phyloP scores from a whole-genome alignment of 257 asterid genomes.

The Penstemon davidsonii region DNA sequence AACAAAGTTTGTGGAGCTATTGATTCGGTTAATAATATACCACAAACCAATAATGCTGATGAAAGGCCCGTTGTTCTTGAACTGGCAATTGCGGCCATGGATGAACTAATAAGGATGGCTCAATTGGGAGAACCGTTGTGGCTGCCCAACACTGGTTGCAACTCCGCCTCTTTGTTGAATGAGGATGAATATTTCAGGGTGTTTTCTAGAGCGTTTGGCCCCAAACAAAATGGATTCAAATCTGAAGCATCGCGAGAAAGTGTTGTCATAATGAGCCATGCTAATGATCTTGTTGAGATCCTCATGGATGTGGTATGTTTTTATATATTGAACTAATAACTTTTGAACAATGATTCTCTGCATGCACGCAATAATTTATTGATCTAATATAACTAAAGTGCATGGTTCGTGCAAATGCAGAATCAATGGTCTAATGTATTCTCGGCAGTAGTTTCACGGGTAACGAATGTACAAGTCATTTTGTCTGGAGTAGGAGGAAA shows the following conservation, averaged over 20 bases:
- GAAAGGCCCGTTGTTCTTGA: conserved; percentile 29
- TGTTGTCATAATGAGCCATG: conserved; percentile 23
- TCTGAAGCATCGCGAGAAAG: conserved; percentile 38
- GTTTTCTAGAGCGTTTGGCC: conserved; percentile 30
- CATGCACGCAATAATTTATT: too few species aligned
- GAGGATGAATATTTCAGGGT: conserved; percentile 39
- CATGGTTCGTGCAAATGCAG: conserved; percentile 23
- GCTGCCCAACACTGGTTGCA: conserved; percentile 32
- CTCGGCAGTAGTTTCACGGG: conserved; percentile 42
- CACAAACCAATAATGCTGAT: neutral
- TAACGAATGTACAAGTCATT: conserved; percentile 31
- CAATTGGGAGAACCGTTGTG: conserved; percentile 48
- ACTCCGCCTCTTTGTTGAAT: conserved; percentile 8
- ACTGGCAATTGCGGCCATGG: conserved; percentile 39
- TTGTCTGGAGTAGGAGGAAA: conserved; percentile 42
- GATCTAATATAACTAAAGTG: neutral
- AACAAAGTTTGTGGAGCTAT: too few species aligned
- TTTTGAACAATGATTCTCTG: neutral
- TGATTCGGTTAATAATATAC: too few species aligned
- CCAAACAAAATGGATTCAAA: conserved; percentile 22
- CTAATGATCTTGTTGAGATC: conserved; percentile 29
- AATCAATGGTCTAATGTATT: conserved; percentile 48
- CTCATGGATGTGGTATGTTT: conserved; percentile 53
- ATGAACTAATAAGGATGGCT: conserved; percentile 41
- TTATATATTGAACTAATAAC: neutral